A percentile compares a stretch with the other conserved stretches of the same genome.
phyloP scores from a whole-genome alignment of 2,329 filamentous ascomycete species.

The Neonectria punicea region DNA sequence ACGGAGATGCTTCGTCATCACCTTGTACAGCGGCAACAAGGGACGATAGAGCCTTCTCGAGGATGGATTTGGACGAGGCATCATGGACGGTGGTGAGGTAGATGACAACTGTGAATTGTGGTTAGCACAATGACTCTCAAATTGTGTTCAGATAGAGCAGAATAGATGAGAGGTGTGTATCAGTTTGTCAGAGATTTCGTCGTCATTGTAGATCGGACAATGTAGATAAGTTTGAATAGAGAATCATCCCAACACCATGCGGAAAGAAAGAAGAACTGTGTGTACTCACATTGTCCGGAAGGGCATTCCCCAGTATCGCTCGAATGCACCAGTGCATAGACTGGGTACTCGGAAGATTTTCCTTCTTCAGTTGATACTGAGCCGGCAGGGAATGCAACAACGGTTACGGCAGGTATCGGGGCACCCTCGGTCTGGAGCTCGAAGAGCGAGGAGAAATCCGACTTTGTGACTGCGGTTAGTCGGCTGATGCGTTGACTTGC shows the following conservation, averaged over 20 bases:
- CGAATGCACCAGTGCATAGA: constrained; percentile 79
- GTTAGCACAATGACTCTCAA: constrained; percentile 46
- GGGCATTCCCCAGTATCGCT: constrained; percentile 95
- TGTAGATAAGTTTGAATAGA: constrained; percentile 98
- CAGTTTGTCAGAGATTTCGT: constrained; percentile 90
- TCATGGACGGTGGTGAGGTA: constrained; percentile 52
- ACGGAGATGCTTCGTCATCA: constrained; percentile 39
- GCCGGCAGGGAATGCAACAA: constrained; percentile 72
- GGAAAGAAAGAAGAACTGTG: constrained; percentile 25
- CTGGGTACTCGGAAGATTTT: constrained; percentile 54
- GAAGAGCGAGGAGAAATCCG: constrained; percentile 74
- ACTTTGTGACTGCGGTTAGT: constrained; percentile 76
- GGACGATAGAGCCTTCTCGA: constrained; percentile 54
- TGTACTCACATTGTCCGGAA: constrained; percentile 83
- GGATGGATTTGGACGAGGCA: constrained; percentile 47
- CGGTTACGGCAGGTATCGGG: constrained; percentile 77
- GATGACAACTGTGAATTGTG: constrained; percentile 43
- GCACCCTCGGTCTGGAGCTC: constrained; percentile 77
- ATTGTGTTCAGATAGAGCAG: constrained; percentile 16
- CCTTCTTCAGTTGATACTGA: constrained; percentile 52
- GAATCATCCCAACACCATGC: constrained; percentile 82
- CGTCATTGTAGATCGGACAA: constrained; percentile 97
- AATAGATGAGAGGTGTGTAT: constrained; percentile 58
- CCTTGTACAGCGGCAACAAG: constrained; percentile 51
- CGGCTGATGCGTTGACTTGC: constrained; percentile 59